These are phyloP conservation scores for Diutina siamensis DNA, from an alignment of 1,139 yeast genomes.

Conservation along the genomic window DNA sequence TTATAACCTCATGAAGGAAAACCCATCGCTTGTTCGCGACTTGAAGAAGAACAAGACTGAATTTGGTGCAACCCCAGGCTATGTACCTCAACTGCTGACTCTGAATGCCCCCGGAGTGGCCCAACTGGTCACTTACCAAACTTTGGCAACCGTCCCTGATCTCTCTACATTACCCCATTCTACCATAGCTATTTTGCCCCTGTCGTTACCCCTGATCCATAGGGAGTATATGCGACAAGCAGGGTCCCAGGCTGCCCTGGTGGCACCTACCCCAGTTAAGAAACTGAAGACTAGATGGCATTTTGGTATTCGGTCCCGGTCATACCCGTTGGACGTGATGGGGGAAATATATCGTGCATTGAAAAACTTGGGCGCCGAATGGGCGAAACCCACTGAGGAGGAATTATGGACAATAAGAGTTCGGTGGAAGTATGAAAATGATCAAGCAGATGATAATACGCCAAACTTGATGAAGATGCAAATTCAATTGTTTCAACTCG, in stretches of 20 bases:
- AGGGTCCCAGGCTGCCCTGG: conserved; percentile 31
- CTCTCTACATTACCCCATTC: conserved; percentile 41
- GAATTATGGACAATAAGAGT: conserved; percentile 96
- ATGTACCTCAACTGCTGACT: conserved; percentile 16
- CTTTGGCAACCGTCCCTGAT: conserved; percentile 39
- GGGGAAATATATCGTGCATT: conserved; percentile 95
- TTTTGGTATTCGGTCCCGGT: conserved; percentile 91
- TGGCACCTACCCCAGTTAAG: conserved; percentile 55
- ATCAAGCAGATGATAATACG: conserved; percentile 14
- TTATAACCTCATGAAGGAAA: conserved; percentile 78
- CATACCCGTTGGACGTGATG: conserved; percentile 97
- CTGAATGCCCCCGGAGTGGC: conserved; percentile 29
- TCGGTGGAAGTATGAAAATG: conserved; percentile 64
- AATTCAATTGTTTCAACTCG: conserved; percentile 89
- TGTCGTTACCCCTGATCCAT: conserved; percentile 89
- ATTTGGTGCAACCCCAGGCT: conserved; percentile 39
- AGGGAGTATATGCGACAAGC: conserved; percentile 71
- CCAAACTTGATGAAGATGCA: conserved; percentile 95
- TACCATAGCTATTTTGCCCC: conserved; percentile 85
- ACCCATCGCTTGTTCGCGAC: conserved; percentile 56
- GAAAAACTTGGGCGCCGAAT: conserved; percentile 89
- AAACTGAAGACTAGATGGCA: conserved; percentile 97
- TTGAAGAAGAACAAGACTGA: conserved; percentile 44
- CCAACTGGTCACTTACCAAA: conserved; percentile 38
- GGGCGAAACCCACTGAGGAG: conserved; percentile 90